These are phyloP conservation scores for Trifolium pratense DNA, from an alignment of 306 rosid genomes.

Conservation along the genomic window DNA sequence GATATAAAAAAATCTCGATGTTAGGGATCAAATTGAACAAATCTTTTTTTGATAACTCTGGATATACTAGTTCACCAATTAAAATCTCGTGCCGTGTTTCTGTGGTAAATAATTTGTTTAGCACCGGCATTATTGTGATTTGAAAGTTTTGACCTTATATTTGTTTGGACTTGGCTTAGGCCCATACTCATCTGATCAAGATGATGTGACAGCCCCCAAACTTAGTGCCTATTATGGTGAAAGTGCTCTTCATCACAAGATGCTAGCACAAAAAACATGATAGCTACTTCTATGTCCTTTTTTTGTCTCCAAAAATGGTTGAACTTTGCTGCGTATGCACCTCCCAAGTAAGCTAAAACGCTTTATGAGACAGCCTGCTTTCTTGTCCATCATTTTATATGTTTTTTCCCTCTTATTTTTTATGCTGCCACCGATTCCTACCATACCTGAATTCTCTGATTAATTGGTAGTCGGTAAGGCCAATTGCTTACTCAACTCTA, in stretches of 20 bases:
- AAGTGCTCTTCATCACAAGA: slow-evolving; percentile 35
- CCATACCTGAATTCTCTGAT: slow-evolving; percentile 11
- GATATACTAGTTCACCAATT: background rate
- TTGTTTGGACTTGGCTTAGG: slow-evolving; percentile 26
- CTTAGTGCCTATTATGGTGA: slow-evolving; percentile 23
- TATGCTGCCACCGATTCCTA: slow-evolving; percentile 23
- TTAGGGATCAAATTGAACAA: background rate
- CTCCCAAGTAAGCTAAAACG: slow-evolving; percentile 30
- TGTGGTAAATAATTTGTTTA: background rate
- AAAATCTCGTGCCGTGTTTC: background rate
- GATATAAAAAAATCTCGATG: background rate
- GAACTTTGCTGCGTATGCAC: slow-evolving; percentile 34
- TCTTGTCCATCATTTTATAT: slow-evolving; percentile 16
- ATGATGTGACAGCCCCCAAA: slow-evolving; percentile 36
- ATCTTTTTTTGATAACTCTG: background rate
- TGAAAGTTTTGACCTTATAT: slow-evolving; percentile 38
- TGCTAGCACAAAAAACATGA: slow-evolving; percentile 23
- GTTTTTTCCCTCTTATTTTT: slow-evolving; percentile 34
- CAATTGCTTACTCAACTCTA: slow-evolving; percentile 28
- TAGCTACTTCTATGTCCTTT: slow-evolving; percentile 37
- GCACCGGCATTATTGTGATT: background rate
- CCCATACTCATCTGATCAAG: slow-evolving; percentile 33
- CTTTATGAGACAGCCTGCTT: slow-evolving; percentile 31
- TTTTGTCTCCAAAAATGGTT: slow-evolving; percentile 32
- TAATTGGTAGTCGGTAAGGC: slow-evolving; percentile 6